These are phyloP conservation scores for Phytophthora pistaciae DNA, from an alignment of 352 stramenopile genomes.

Conservation along the genomic window DNA sequence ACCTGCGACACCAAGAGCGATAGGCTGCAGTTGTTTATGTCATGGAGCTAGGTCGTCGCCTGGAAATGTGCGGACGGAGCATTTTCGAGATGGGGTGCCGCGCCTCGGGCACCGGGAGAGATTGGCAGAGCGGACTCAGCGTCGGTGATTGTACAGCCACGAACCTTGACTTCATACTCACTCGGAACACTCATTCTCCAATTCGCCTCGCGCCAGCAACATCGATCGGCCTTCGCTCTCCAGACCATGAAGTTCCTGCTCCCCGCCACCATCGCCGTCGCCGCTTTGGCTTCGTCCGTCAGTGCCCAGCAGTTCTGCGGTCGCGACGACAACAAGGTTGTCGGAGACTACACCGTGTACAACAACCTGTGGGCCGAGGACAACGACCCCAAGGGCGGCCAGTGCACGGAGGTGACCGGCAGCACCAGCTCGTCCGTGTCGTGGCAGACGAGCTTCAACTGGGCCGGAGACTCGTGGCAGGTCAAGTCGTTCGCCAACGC, in stretches of 20 bases:
- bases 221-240: not conserved
- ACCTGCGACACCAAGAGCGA: constrained; percentile 10
- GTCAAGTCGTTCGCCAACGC: constrained; percentile 63
- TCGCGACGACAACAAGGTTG: constrained; percentile 36
- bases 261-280: constrained; percentile 15
- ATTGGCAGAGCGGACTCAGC: not conserved
- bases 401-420: constrained; percentile 50
- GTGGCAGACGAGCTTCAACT: constrained; percentile 51
- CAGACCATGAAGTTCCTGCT: constrained; percentile 31
- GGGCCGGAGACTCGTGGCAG: constrained; percentile 38
- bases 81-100: constrained; percentile 17
- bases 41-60: not conserved
- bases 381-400: constrained; percentile 36
- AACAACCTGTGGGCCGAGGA: constrained; percentile 54
- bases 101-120: not conserved
- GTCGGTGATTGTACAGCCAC: not conserved
- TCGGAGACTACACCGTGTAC: constrained; percentile 55
- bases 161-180: not conserved
- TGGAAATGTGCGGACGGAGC: constrained; percentile 12
- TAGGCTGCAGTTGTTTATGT: constrained; percentile 25
- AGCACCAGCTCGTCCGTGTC: constrained; percentile 36
- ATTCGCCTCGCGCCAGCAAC: constrained; percentile 15
- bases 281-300: constrained; percentile 19
- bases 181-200: constrained; percentile 15
- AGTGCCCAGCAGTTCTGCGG: constrained; percentile 37